These are phyloP conservation scores for Leptographium galeiforme DNA, from an alignment of 2,329 filamentous ascomycete genomes.

Conservation along the genomic window DNA sequence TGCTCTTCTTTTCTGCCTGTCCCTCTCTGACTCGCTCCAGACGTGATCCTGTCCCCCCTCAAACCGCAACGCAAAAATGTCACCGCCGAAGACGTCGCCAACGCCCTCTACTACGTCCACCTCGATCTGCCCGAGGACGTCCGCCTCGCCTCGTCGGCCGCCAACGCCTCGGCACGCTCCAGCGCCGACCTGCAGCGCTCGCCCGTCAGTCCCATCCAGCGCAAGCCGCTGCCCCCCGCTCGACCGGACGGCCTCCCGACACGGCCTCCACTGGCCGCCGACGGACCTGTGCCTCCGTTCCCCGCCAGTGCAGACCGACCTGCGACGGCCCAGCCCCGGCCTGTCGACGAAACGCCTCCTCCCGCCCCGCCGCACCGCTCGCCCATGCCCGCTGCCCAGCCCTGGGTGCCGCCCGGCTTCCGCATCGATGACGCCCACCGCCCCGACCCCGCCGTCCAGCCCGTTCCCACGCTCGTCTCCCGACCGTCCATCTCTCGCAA, in stretches of 20 bases:
- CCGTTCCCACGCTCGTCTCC: neutral
- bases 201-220: conserved; percentile 24
- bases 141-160: conserved; percentile 20
- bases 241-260: neutral
- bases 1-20: neutral
- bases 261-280: too few species aligned
- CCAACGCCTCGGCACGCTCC: neutral
- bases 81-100: conserved; percentile 72
- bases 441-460: neutral
- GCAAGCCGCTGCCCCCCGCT: conserved; percentile 33
- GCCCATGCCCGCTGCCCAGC: neutral
- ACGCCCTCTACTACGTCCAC: conserved; percentile 85
- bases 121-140: conserved; percentile 51
- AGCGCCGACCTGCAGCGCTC: neutral
- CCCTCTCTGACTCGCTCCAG: conserved; percentile 28
- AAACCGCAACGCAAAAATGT: conserved; percentile 85
- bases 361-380: neutral
- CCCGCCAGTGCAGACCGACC: too few species aligned
- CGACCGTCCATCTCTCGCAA: conserved; percentile 3
- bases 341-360: too few species aligned
- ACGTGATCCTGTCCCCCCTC: conserved; percentile 82
- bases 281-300: too few species aligned
- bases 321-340: too few species aligned
- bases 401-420: conserved; percentile 9
- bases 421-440: conserved; percentile 4